Base-by-base conservation (phyloP, 1,284 basidiomycete species). In the Fomitopsis pinicola region DNA sequence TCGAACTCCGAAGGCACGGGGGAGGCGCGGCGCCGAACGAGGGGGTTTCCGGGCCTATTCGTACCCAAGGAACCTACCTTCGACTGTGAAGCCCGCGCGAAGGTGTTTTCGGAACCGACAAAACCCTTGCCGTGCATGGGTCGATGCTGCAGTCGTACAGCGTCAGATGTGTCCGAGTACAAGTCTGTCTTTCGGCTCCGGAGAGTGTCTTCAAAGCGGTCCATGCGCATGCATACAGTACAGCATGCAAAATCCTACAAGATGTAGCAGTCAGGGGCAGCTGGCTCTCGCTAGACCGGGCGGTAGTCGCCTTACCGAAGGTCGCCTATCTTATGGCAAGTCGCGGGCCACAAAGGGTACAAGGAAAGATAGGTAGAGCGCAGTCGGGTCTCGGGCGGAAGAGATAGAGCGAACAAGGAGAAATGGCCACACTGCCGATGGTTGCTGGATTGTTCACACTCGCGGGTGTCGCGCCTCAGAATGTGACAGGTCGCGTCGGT, bases 81-180 rank as follows among this genome's bases (percentile, higher is more conserved):
- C 15, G 60, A 42, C 30, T 63, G 53, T n/a, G 63, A 28, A 26
- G 42, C 9, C 33, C 19, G 42, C 6, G 35, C 55, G 45, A 71
- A 71, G 59, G 64, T 65, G 59, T 64, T 70, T 5, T 68, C 67
- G 28, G 67, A 48, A 59, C 69, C 67, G 36, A 66, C 65, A 30
- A 61, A 68, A 12, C 58, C 60, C 9, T 44, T 44, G 2, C 65
- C 65, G 17, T 19, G 61, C 5, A 67, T 58, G 22, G 58, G 15
- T 19, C 64, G 64, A 36, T 63, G 48, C 1, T 62, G 38, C 12
- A 63, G 42, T 6, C 68, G 66, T 22, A 67, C 62, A 19, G 56
- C 59, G 30, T 46, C 15, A 30, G 68, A 67, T 33, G 65, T 57
- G 60, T 69, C 68, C 5, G 65, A 62, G 48, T 63, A 50, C 26